Evolutionary conservation across 192 early-diverging fungal genomes (phyloP).

Genomic region (Backusella parvicylindrica): DNA sequence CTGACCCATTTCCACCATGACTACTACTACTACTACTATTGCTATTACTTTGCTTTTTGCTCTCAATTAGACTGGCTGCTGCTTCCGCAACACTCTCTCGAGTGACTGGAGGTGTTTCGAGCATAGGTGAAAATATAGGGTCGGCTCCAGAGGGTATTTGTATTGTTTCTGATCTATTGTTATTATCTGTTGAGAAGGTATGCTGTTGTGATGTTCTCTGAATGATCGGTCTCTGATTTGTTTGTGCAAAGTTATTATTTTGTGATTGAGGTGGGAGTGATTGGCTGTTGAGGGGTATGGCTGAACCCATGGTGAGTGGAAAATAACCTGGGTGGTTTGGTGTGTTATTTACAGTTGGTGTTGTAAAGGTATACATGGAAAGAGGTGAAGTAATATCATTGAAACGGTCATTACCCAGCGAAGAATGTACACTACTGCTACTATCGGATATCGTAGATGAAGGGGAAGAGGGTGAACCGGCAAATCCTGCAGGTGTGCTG

Average conservation of each 20-base stretch:
- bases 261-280: background rate
- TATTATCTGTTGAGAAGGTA: background rate
- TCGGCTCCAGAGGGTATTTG: background rate
- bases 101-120: background rate
- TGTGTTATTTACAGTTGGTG: background rate
- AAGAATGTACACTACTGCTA: slow-evolving; percentile 14
- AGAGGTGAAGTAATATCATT: background rate
- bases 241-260: background rate
- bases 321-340: background rate
- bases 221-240: background rate
- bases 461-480: slow-evolving; percentile 25
- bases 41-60: background rate
- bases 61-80: background rate
- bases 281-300: background rate
- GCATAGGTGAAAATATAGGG: background rate
- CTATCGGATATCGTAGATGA: slow-evolving; percentile 27
- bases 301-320: background rate
- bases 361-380: slow-evolving; percentile 3
- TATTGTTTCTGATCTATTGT: background rate
- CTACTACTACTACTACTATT: background rate
- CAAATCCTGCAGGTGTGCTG: slow-evolving; percentile 4
- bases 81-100: background rate
- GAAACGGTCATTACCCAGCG: background rate
- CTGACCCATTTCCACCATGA: background rate
- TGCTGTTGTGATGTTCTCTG: background rate